Percentiles rank a stretch among this genome's conserved stretches.
phyloP scores from a whole-genome alignment of 305 asterid species.

The Rubia occidens region DNA sequence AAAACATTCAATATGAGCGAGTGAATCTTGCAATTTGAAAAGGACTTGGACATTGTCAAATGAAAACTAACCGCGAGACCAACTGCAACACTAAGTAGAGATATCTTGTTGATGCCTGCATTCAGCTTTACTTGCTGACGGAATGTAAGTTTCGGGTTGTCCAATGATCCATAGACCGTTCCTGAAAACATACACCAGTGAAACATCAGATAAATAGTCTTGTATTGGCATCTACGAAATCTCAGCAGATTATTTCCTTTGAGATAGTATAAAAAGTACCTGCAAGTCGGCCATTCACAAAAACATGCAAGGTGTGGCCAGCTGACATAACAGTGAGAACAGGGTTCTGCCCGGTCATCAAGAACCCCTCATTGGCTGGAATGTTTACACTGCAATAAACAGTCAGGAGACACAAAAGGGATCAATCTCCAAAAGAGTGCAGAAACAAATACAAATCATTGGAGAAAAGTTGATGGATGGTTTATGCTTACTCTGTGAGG shows the following conservation, averaged over 20 bases:
- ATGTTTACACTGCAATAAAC: constrained; percentile 44
- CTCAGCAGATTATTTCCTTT: background rate
- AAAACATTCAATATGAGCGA: background rate
- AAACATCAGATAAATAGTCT: background rate
- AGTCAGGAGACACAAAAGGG: constrained; percentile 6
- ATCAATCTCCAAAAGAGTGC: background rate
- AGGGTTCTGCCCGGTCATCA: constrained; percentile 50
- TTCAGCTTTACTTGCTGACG: constrained; percentile 44
- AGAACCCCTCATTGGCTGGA: constrained; percentile 60
- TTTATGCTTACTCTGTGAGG: constrained; percentile 60
- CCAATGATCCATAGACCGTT: constrained; percentile 50
- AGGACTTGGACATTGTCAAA: background rate
- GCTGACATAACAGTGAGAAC: constrained; percentile 75
- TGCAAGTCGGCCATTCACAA: constrained; percentile 55
- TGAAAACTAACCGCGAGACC: constrained; percentile 64
- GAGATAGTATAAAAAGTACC: constrained; percentile 32
- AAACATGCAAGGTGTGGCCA: constrained; percentile 84
- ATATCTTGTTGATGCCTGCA: constrained; percentile 71
- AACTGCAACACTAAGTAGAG: constrained; percentile 73
- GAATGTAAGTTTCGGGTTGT: constrained; percentile 51
- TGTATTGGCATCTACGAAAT: background rate
- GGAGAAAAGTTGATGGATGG: constrained; percentile 2
- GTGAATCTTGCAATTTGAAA: background rate
- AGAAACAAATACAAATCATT: background rate
- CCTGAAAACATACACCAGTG: constrained; percentile 36